Evolutionary conservation across 108 stramenopile genomes (phyloP).

Genomic region (Seminavis robusta): DNA sequence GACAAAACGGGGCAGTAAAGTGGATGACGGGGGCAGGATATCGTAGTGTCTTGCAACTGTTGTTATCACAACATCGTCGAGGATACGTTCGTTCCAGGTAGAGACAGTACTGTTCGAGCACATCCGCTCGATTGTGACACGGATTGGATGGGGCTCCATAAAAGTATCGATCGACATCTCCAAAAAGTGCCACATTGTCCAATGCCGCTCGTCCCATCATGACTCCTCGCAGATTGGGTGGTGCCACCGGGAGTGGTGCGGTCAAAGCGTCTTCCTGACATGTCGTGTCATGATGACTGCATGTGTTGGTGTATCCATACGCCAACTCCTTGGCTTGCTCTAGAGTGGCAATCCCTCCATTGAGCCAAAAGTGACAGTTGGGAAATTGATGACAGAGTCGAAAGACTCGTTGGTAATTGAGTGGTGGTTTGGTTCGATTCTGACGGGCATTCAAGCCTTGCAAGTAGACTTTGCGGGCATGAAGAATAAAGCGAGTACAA

Average conservation of each 20-base stretch:
- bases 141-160: constrained; percentile 64
- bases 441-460: constrained; percentile 51
- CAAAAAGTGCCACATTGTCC: constrained; percentile 64
- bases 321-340: constrained; percentile 48
- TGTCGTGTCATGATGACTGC: background rate
- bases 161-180: constrained; percentile 71
- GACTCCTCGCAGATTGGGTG: constrained; percentile 56
- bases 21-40: too few relatives aligned
- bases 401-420: constrained; percentile 72
- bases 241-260: constrained; percentile 39
- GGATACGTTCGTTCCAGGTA: constrained; percentile 68
- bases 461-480: constrained; percentile 58
- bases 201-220: constrained; percentile 74
- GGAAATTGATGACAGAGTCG: constrained; percentile 56
- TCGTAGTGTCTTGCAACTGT: too few relatives aligned
- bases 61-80: constrained; percentile 70
- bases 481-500: constrained; percentile 57
- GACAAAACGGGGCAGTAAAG: too few relatives aligned
- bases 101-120: constrained; percentile 51
- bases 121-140: constrained; percentile 57
- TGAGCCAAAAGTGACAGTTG: constrained; percentile 65
- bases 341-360: constrained; percentile 67
- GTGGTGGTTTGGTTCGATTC: constrained; percentile 71
- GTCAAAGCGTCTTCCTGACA: constrained; percentile 60
- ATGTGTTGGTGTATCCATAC: constrained; percentile 20